These are phyloP conservation scores for Solanum neorickii DNA, from an alignment of 257 asterid genomes.

Conservation along the genomic window DNA sequence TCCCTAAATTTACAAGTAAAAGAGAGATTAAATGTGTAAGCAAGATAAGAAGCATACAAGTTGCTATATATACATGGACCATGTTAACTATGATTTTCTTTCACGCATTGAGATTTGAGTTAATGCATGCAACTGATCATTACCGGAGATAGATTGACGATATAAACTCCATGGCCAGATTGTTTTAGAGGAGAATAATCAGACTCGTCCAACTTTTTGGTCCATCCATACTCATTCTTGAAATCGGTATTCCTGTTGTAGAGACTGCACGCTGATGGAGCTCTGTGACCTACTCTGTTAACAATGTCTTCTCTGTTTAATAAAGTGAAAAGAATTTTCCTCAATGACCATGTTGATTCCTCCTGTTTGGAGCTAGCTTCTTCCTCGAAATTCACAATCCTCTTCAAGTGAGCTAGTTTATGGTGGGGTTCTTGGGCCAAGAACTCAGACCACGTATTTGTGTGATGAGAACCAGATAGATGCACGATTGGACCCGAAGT, in stretches of 20 bases:
- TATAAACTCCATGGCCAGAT: slow-evolving; percentile 43
- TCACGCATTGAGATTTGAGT: not conserved
- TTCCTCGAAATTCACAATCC: slow-evolving; percentile 5
- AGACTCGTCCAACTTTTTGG: slow-evolving; percentile 42
- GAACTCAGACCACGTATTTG: slow-evolving; percentile 42
- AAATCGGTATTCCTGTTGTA: slow-evolving; percentile 39
- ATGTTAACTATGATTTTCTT: not conserved
- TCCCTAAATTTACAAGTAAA: slow-evolving; percentile 30
- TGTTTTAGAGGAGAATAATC: slow-evolving; percentile 48
- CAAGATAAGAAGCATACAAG: not conserved
- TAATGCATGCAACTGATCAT: not conserved
- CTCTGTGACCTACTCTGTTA: not conserved
- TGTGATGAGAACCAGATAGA: slow-evolving; percentile 18
- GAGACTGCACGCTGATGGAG: slow-evolving; percentile 51
- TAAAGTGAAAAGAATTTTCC: slow-evolving; percentile 29
- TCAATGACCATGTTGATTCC: slow-evolving; percentile 38
- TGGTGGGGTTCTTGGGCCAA: slow-evolving; percentile 22
- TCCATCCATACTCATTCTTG: slow-evolving; percentile 63
- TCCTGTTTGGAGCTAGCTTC: not conserved
- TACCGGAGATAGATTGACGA: slow-evolving; percentile 73
- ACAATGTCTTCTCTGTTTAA: slow-evolving; percentile 1
- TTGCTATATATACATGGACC: not conserved
- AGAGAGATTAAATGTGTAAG: not conserved
- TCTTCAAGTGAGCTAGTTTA: slow-evolving; percentile 38
- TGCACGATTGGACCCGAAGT: slow-evolving; percentile 43